These are phyloP conservation scores for Fragaria iinumae DNA, from an alignment of 306 rosid genomes.

Conservation along the genomic window DNA sequence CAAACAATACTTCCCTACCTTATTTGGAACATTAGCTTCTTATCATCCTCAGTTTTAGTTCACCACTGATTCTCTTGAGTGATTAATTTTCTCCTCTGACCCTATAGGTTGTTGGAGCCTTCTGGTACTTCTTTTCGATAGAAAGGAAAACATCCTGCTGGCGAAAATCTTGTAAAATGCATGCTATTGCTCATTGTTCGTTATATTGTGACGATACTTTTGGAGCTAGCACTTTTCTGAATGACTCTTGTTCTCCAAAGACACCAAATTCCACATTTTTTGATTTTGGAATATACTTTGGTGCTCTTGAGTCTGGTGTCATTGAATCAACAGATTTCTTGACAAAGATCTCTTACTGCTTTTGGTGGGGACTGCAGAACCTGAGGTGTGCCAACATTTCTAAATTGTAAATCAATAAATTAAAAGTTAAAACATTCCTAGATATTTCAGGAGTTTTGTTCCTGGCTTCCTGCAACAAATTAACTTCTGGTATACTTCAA, in stretches of 20 bases:
- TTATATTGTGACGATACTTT: background rate
- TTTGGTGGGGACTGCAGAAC: slow-evolving; percentile 37
- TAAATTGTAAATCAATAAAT: background rate
- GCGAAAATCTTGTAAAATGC: slow-evolving; percentile 5
- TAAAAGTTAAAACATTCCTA: background rate
- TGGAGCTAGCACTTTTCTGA: background rate
- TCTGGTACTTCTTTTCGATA: slow-evolving; percentile 19
- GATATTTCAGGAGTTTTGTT: background rate
- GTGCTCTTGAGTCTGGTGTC: slow-evolving; percentile 6
- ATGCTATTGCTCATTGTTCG: too few species aligned
- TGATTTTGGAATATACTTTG: slow-evolving; percentile 25
- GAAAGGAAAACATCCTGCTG: slow-evolving; percentile 12
- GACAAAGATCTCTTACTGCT: slow-evolving; percentile 20
- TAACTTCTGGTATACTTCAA: background rate
- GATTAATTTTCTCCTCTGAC: background rate
- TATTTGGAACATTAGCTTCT: background rate
- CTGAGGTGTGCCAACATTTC: background rate
- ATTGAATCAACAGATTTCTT: slow-evolving; percentile 8
- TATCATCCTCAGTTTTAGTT: background rate
- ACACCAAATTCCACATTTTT: slow-evolving; percentile 3
- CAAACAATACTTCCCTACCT: background rate
- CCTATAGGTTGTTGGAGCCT: slow-evolving; percentile 17
- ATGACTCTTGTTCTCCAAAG: slow-evolving; percentile 5
- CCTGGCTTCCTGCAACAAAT: background rate
- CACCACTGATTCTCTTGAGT: background rate